Conservation (phyloP, 768 basidiomycete species). For the Boletus sp. region DNA sequence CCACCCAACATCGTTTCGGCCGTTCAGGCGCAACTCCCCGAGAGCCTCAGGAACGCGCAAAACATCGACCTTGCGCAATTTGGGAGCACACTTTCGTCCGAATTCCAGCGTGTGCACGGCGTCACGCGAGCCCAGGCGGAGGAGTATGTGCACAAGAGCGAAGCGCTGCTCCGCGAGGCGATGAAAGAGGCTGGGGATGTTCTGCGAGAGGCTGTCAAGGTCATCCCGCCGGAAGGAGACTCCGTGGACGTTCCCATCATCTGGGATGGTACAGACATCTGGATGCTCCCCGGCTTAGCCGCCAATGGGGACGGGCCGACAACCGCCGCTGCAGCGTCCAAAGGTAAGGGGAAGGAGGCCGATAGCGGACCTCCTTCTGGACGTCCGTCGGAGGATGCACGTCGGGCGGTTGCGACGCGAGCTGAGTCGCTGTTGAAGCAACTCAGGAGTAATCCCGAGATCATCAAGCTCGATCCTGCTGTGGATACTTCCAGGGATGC, state of each 20-base stretch:
- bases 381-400: constrained; percentile 38
- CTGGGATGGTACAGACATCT: constrained; percentile 89
- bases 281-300: constrained; percentile 58
- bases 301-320: constrained; percentile 19
- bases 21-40: constrained; percentile 67
- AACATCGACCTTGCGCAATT: constrained; percentile 69
- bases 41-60: constrained; percentile 59
- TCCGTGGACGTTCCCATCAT: constrained; percentile 36
- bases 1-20: constrained; percentile 72
- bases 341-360: constrained; percentile 39
- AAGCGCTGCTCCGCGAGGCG: constrained; percentile 60
- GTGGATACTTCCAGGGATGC: constrained; percentile 54
- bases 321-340: constrained; percentile 11
- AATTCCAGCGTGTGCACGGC: constrained; percentile 75
- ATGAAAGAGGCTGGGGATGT: constrained; percentile 81
- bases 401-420: constrained; percentile 63
- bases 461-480: constrained; percentile 75
- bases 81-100: constrained; percentile 57
- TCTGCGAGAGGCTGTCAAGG: constrained; percentile 86
- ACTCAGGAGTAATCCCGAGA: constrained; percentile 69
- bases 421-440: constrained; percentile 75
- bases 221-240: constrained; percentile 75
- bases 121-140: constrained; percentile 76
- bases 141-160: constrained; percentile 79
- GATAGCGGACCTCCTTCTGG: constrained; percentile 27